Conservation (phyloP, 202 grass and related monocot species). For the Elaeis oleifera region DNA sequence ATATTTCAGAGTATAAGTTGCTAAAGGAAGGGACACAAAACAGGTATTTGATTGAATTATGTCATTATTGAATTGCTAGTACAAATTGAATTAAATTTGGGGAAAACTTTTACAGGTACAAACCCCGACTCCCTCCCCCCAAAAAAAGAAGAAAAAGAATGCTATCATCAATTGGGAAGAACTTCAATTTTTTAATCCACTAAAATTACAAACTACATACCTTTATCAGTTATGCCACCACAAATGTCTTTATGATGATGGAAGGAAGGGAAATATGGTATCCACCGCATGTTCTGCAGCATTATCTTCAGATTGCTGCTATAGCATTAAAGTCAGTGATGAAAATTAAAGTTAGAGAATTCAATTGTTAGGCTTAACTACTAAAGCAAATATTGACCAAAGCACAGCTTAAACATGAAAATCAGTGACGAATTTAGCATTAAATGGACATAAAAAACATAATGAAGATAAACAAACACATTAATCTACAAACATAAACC, state of each 20-base stretch:
- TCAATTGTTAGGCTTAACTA: no score
- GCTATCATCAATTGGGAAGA: neutral
- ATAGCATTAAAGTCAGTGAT: slow-evolving; percentile 16
- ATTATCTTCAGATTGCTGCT: slow-evolving; percentile 32
- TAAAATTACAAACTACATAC: slow-evolving; percentile 11
- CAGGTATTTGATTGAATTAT: no score
- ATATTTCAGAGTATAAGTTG: no score
- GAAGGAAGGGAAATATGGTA: slow-evolving; percentile 51
- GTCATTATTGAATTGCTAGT: no score
- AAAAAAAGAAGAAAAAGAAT: slow-evolving; percentile 1
- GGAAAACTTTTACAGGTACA: no score
- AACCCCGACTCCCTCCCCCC: no score
- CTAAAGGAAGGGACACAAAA: no score
- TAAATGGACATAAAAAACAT: no score
- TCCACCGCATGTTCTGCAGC: slow-evolving; percentile 18
- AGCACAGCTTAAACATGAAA: neutral
- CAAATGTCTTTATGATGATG: slow-evolving; percentile 51
- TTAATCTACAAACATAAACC: no score
- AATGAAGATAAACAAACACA: no score
- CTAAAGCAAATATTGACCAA: neutral
- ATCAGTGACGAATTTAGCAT: no score
- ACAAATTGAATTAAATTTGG: no score
- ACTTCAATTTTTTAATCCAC: neutral
- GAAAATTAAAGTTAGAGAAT: slow-evolving; percentile 6
- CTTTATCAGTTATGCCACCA: slow-evolving; percentile 29